These are phyloP conservation scores for Lolium perenne DNA, from an alignment of 176 grass and related monocot genomes.

Conservation along the genomic window DNA sequence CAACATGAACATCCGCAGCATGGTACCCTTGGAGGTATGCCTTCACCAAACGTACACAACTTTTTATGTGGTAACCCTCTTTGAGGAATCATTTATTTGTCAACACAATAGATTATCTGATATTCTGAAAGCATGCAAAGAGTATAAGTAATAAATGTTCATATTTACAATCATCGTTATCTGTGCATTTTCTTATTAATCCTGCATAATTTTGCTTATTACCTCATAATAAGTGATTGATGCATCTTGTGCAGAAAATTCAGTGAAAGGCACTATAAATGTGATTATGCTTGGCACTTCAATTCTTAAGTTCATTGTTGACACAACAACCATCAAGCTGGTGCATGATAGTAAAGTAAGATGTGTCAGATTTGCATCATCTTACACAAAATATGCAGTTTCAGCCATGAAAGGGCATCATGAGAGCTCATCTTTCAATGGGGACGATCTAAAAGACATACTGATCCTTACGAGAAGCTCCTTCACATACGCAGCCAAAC, in stretches of 20 bases:
- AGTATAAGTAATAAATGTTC: not conserved
- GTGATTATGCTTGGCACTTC: constrained; percentile 60
- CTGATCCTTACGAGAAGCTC: constrained; percentile 65
- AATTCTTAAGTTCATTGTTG: constrained; percentile 75
- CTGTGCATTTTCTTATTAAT: constrained; percentile 11
- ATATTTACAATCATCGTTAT: constrained; percentile 6
- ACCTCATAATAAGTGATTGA: constrained; percentile 6
- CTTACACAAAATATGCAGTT: constrained; percentile 58
- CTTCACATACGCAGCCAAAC: constrained; percentile 81
- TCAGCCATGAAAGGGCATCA: constrained; percentile 57
- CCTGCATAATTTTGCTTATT: constrained; percentile 1
- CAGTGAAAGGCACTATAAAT: constrained; percentile 54
- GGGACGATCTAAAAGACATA: constrained; percentile 66
- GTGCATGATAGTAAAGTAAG: constrained; percentile 55
- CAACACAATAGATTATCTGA: not conserved
- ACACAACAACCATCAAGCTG: constrained; percentile 57
- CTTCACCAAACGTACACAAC: not conserved
- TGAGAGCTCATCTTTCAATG: constrained; percentile 48
- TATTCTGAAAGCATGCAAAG: constrained; percentile 18
- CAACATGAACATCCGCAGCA: constrained; percentile 44
- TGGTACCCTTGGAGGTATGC: constrained; percentile 57
- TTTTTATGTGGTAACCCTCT: constrained; percentile 20
- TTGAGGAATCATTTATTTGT: constrained; percentile 17
- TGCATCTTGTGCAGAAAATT: constrained; percentile 54
- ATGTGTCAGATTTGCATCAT: constrained; percentile 70